A percentile compares a stretch with the other conserved stretches of the same genome.
These are phyloP conservation scores for Suhomyces wounanorum DNA, from an alignment of 1,139 yeast species.

Conservation along the genomic window DNA sequence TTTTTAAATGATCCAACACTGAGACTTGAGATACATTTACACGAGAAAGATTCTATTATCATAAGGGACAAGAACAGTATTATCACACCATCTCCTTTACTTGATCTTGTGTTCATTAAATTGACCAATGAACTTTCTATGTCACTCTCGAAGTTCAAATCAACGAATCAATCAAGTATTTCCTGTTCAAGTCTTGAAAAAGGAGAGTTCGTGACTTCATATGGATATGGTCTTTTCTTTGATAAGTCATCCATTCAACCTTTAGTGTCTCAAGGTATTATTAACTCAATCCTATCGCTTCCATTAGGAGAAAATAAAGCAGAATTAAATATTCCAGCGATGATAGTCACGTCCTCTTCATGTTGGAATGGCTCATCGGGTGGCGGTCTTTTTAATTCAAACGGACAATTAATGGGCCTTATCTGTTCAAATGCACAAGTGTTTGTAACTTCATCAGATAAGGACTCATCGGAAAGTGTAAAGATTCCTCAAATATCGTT, in stretches of 20 bases:
- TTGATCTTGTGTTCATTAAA: constrained; percentile 39
- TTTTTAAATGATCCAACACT: constrained; percentile 15
- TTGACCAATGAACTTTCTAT: not conserved
- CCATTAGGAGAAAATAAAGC: constrained; percentile 11
- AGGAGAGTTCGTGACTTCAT: constrained; percentile 48
- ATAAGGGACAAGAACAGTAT: constrained; percentile 12
- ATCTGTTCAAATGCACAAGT: constrained; percentile 65
- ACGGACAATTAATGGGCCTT: constrained; percentile 49
- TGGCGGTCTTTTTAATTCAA: constrained; percentile 51
- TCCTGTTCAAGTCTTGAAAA: not conserved
- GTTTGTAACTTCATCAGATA: constrained; percentile 15
- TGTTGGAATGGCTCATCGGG: constrained; percentile 84
- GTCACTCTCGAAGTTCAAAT: not conserved
- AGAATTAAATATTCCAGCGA: constrained; percentile 15
- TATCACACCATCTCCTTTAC: constrained; percentile 29
- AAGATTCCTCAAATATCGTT: constrained; percentile 18
- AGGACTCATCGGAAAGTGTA: constrained; percentile 10
- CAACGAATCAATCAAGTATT: not conserved
- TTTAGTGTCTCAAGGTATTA: constrained; percentile 46
- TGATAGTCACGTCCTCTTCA: constrained; percentile 57
- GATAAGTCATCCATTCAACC: constrained; percentile 32
- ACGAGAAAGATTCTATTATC: not conserved
- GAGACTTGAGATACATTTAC: constrained; percentile 11
- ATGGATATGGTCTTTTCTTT: constrained; percentile 61
- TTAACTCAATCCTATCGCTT: constrained; percentile 30